These are phyloP conservation scores for Fusarium chlamydosporum DNA, from an alignment of 2,329 filamentous ascomycete species.

Conservation along the genomic window DNA sequence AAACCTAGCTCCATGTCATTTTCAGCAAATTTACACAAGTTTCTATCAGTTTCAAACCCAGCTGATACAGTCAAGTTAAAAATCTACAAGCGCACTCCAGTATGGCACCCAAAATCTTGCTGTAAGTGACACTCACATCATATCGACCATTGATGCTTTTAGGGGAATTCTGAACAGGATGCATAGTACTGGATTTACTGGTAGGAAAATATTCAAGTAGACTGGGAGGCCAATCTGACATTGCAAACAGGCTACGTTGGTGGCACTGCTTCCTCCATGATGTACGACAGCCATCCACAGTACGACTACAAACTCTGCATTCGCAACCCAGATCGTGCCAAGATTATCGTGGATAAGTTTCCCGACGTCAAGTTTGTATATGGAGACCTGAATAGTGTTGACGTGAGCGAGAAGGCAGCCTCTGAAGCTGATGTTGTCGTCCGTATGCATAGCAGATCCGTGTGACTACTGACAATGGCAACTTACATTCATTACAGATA, in stretches of 20 bases:
- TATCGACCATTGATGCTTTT: too few relatives aligned
- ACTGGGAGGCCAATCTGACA: not conserved
- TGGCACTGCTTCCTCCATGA: slow-evolving; percentile 62
- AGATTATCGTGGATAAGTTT: slow-evolving; percentile 61
- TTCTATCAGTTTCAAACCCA: fast-evolving
- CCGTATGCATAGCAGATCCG: slow-evolving; percentile 52
- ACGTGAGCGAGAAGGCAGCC: slow-evolving; percentile 66
- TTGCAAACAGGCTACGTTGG: slow-evolving; percentile 63
- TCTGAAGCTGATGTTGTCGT: slow-evolving; percentile 66
- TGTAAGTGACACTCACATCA: slow-evolving; percentile 53
- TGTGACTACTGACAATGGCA: not conserved
- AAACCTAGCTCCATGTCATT: not conserved
- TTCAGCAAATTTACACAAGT: fast-evolving
- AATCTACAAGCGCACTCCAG: not conserved
- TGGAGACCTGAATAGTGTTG: slow-evolving; percentile 62
- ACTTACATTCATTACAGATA: slow-evolving; percentile 55
- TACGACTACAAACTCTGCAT: slow-evolving; percentile 63
- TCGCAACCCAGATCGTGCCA: slow-evolving; percentile 62
- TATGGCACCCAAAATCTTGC: slow-evolving; percentile 60
- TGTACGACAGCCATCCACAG: slow-evolving; percentile 62
- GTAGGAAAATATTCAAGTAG: slow-evolving; percentile 44
- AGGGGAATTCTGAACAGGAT: not conserved
- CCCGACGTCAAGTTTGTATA: slow-evolving; percentile 64
- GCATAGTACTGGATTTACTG: slow-evolving; percentile 61
- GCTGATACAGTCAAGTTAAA: too few relatives aligned